Evolutionary conservation across 2,329 filamentous ascomycete species (phyloP), one percentile per base, ranked within the genome.

Genomic region (Onygenales sp.): DNA sequence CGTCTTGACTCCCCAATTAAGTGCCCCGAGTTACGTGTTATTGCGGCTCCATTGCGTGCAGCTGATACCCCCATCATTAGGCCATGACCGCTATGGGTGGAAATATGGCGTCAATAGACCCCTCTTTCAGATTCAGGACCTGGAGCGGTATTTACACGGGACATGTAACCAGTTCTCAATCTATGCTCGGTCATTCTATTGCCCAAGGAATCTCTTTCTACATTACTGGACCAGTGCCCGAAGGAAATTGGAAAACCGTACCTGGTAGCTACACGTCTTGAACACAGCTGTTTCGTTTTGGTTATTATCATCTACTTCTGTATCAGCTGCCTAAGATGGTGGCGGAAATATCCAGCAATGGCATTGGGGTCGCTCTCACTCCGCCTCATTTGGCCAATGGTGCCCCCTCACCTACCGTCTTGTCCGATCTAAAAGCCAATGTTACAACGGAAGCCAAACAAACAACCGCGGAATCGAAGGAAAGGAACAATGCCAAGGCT

Each of bases 401-500:
- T 27, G 21, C 21, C 4, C 21, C 21, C 21, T 27, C 21, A 3
- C 21, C 21, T 27, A 27, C 21, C 21, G 4, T 27, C 21, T 27
- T 27, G 21, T 39, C 36, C 6, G 36, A 39, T 10, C 13, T 39
- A n/a, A 39, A 39, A 39, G 13, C 9, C 36, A 39, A 39, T 10
- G 13, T 39, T 10, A 10, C 13, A n/a, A n/a, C 9, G 9, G 36
- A n/a, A 10, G 36, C 6, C 36, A 39, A 39, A 9, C 9, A n/a
- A n/a, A 39, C 13, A 39, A 3, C 36, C 13, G 9, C 13, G 13
- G 36, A 39, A 39, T 39, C 36, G 13, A 39, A 39, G 9, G 9
- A 7, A 39, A n/a, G 9, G 13, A 10, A 10, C 36, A 48, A 53
- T 36, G 27, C 27, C 4, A 63, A 57, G 21, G 52, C 62, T 1